Percentiles rank a stretch among this genome's conserved stretches.
Conservation (phyloP, 176 grass and related monocot species). For the Paspalum vaginatum region DNA sequence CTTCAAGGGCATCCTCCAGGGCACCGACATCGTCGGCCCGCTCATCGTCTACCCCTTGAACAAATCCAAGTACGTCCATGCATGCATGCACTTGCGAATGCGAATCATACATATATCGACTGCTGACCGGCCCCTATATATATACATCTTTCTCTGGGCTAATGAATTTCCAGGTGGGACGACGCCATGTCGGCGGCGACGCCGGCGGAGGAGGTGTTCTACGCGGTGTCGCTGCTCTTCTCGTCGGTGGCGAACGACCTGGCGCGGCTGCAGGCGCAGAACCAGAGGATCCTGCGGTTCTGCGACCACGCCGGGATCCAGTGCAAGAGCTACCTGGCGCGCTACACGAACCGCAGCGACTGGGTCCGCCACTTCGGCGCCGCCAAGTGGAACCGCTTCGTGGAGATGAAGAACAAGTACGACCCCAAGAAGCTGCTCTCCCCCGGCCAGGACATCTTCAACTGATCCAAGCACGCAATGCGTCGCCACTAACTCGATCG, state of each 20-base stretch:
- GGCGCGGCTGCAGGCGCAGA: conserved; percentile 52
- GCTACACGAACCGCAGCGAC: conserved; percentile 42
- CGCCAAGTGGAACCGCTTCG: conserved; percentile 61
- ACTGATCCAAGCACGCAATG: not conserved
- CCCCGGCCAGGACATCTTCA: conserved; percentile 81
- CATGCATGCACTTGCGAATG: not conserved
- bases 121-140: no score
- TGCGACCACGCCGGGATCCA: conserved; percentile 57
- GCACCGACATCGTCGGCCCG: conserved; percentile 50
- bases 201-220: conserved; percentile 81
- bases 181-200: conserved; percentile 65
- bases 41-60: conserved; percentile 76
- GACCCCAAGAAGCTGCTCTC: conserved; percentile 80
- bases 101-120: not conserved
- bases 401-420: conserved; percentile 71
- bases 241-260: conserved; percentile 47
- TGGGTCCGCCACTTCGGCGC: conserved; percentile 78
- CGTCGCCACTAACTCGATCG: not conserved
- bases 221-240: conserved; percentile 64
- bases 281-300: conserved; percentile 61
- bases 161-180: conserved; percentile 63
- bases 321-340: conserved; percentile 73
- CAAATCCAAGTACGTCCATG: conserved; percentile 70
- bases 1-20: conserved; percentile 64
- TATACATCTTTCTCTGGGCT: not conserved